Evolutionary conservation across 257 asterid species (phyloP).

Genomic region (Solanum tarapatanum): DNA sequence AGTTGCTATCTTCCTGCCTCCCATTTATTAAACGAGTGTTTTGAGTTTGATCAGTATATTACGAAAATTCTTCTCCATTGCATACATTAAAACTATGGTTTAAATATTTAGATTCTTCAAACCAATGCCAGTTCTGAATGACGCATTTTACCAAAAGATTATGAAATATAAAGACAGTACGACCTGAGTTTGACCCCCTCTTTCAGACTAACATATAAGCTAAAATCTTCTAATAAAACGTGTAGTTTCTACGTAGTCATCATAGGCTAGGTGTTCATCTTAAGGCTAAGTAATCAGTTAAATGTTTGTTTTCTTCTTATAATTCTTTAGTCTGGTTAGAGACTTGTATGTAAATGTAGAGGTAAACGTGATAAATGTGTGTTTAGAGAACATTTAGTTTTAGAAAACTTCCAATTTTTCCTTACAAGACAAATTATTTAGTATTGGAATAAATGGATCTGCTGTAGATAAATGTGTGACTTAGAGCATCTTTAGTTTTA

Average conservation of each 20-base stretch:
- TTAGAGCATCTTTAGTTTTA: background rate
- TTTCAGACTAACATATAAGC: background rate
- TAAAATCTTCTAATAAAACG: background rate
- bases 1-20: background rate
- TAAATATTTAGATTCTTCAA: background rate
- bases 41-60: background rate
- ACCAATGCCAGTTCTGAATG: background rate
- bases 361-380: background rate
- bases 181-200: background rate
- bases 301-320: background rate
- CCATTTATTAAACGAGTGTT: background rate
- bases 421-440: background rate
- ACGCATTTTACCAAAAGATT: background rate
- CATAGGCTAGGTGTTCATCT: background rate
- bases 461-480: background rate
- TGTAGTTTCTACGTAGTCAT: background rate
- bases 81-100: background rate
- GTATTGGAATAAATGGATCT: background rate
- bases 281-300: background rate
- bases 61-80: background rate
- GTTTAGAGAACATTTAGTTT: background rate
- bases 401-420: background rate
- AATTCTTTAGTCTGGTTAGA: background rate
- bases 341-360: background rate
- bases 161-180: background rate